phyloP scores from a whole-genome alignment of 148 eudicot genomes.

The Euryodendron excelsum region DNA sequence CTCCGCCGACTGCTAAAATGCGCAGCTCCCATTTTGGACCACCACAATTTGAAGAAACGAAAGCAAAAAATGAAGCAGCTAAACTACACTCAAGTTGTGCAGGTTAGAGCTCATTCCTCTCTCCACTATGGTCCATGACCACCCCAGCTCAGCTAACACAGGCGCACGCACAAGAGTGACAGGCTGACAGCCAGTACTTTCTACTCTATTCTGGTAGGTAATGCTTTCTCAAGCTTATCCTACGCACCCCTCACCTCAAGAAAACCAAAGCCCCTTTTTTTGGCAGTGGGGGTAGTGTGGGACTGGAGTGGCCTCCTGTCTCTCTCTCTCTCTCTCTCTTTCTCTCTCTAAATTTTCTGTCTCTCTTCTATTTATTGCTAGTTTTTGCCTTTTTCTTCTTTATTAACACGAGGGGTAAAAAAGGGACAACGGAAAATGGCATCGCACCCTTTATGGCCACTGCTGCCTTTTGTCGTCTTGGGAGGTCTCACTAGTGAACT shows the following conservation, averaged over 20 bases:
- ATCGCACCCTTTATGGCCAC: too few relatives aligned
- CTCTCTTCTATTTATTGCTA: constrained; percentile 11
- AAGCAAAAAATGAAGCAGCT: not conserved
- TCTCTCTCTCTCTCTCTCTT: constrained; percentile 10
- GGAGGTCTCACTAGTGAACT: not conserved
- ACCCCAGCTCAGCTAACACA: too few relatives aligned
- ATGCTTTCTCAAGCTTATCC: constrained; percentile 10
- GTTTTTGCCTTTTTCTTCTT: too few relatives aligned
- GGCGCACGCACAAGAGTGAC: too few relatives aligned
- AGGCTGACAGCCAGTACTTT: not conserved
- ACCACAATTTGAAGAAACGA: not conserved
- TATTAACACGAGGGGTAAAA: too few relatives aligned
- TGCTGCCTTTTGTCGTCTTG: too few relatives aligned
- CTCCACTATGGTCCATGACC: constrained; percentile 6
- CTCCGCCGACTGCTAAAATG: constrained; percentile 14
- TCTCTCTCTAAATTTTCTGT: not conserved
- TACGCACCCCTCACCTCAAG: constrained; percentile 11
- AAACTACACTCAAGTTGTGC: not conserved
- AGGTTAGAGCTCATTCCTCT: not conserved
- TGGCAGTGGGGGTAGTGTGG: constrained; percentile 9
- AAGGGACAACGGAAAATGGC: too few relatives aligned
- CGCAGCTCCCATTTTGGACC: constrained; percentile 26
- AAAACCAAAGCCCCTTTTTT: constrained; percentile 8
- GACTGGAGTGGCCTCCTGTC: not conserved
- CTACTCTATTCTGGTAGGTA: constrained; percentile 2